These are phyloP conservation scores for Chrysoporthe austroafricana DNA, from an alignment of 2,329 filamentous ascomycete genomes.

Conservation along the genomic window DNA sequence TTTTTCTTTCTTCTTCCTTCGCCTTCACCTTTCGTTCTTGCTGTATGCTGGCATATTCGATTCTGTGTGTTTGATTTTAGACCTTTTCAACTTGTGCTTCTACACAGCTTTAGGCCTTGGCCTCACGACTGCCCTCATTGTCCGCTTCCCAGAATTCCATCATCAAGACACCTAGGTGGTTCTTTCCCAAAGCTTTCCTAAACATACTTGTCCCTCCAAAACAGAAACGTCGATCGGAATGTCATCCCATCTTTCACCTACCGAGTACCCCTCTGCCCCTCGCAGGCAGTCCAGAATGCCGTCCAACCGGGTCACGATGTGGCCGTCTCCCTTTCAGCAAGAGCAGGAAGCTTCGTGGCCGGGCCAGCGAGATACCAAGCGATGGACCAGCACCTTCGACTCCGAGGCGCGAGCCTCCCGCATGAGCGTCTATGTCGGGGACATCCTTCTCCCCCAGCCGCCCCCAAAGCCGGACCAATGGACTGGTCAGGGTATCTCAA, in stretches of 20 bases:
- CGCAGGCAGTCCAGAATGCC: conserved; percentile 10
- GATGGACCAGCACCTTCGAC: conserved; percentile 32
- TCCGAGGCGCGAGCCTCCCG: conserved; percentile 30
- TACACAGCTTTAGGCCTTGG: neutral
- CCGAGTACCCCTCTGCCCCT: conserved; percentile 4
- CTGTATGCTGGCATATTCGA: conserved; percentile 19
- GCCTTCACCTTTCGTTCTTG: neutral
- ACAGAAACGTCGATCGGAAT: conserved; percentile 9
- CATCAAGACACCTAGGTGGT: neutral
- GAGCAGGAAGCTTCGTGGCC: conserved; percentile 26
- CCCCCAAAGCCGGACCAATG: conserved; percentile 25
- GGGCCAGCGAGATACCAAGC: conserved; percentile 22
- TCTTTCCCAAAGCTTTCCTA: neutral
- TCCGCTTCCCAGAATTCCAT: neutral
- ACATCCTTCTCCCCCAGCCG: conserved; percentile 28
- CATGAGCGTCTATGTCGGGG: conserved; percentile 32
- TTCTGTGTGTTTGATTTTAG: conserved; percentile 6
- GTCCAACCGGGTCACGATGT: conserved; percentile 30
- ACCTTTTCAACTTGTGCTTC: neutral
- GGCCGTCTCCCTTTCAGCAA: conserved; percentile 29
- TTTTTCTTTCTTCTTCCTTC: neutral
- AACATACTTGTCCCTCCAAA: neutral
- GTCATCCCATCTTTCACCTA: conserved; percentile 25
- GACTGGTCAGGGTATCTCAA: conserved; percentile 22
- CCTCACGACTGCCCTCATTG: neutral